Evolutionary conservation across 2,329 filamentous ascomycete species (phyloP), one percentile per base, ranked within the genome.

Genomic region (Drechmeria coniospora): DNA sequence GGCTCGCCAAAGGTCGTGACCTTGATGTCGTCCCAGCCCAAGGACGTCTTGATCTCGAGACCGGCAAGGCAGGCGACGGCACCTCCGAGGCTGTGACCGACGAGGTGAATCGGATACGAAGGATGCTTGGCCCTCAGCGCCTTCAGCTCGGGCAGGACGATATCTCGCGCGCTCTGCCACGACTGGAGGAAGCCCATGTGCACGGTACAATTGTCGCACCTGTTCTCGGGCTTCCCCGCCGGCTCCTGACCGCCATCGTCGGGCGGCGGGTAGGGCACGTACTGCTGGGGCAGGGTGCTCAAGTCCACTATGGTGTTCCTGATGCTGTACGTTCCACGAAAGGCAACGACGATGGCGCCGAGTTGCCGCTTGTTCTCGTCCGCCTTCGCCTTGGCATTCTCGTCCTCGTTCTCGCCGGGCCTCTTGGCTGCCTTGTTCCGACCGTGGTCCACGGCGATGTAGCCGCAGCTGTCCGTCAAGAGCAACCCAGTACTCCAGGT

Each of bases 1-100:
- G 90, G 90, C 53, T 95, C 83, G 8, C 90, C 90, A 51, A 93
- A 98, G 0, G 90, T 95, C 5, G 87, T 95, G 22, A 92, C 72
- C 10, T 64, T 53, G n/a, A 70, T 37, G 3, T 86, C 73, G 7
- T 76, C 54, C 74, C 77, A 90, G 12, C 79, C 82, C n/a, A 77
- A 61, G 0, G 74, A 67, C 15, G 61, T 51, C 32, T 73, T 67
- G 44, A 93, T 68, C 45, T 98, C 90, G 17, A 94, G 61, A 1
- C 70, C 81, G 1, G 86, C 90, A 4, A 98, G 67, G 2, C 81
- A 78, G 3, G 90, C 87, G 2, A 98, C 81, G 0, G 90, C 86
- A 11, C 90, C 90, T 13, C 90, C 90, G 0, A 98, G 70, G 27
- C 81, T 92, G 50, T 98, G 90, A 0, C 90, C 90, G 6, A 93